Percentiles rank a stretch among this genome's conserved stretches.
These are phyloP conservation scores for Termitomyces sp. DNA, from an alignment of 1,284 basidiomycete species.

Conservation along the genomic window DNA sequence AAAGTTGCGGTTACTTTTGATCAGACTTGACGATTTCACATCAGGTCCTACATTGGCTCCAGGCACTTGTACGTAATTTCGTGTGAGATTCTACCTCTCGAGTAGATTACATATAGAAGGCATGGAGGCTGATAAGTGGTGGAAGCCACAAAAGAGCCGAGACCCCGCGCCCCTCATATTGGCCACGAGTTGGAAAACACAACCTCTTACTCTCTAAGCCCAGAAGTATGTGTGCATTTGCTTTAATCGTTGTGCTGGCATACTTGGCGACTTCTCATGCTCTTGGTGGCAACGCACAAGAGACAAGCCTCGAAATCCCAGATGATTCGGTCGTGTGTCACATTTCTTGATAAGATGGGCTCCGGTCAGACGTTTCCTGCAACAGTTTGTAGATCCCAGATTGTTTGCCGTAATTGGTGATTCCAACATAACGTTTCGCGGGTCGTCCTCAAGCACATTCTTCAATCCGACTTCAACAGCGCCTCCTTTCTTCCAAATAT, in stretches of 20 bases:
- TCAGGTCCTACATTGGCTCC: not conserved
- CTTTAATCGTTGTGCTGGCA: constrained; percentile 9
- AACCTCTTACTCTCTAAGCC: not conserved
- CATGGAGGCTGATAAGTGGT: not conserved
- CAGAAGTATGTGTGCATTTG: constrained; percentile 7
- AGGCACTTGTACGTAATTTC: too few relatives aligned
- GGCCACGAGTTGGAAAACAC: not conserved
- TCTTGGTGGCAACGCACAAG: not conserved
- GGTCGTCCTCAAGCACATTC: constrained; percentile 14
- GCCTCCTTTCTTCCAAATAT: constrained; percentile 67
- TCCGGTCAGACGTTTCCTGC: not conserved
- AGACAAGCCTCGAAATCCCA: constrained; percentile 19
- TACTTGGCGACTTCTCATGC: constrained; percentile 9
- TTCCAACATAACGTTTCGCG: constrained; percentile 11
- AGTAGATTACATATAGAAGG: not conserved
- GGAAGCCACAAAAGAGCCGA: not conserved
- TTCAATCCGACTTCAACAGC: constrained; percentile 36
- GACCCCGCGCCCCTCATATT: too few relatives aligned
- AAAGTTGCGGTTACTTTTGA: too few relatives aligned
- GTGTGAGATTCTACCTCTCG: not conserved
- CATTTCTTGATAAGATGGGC: not conserved
- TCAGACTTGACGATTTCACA: not conserved
- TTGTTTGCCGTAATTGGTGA: constrained; percentile 37
- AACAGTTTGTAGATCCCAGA: constrained; percentile 36
- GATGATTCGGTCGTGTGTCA: constrained; percentile 30